These are phyloP conservation scores for Bocquillonia castaneifolia DNA, from an alignment of 441 rosid genomes.

Conservation along the genomic window DNA sequence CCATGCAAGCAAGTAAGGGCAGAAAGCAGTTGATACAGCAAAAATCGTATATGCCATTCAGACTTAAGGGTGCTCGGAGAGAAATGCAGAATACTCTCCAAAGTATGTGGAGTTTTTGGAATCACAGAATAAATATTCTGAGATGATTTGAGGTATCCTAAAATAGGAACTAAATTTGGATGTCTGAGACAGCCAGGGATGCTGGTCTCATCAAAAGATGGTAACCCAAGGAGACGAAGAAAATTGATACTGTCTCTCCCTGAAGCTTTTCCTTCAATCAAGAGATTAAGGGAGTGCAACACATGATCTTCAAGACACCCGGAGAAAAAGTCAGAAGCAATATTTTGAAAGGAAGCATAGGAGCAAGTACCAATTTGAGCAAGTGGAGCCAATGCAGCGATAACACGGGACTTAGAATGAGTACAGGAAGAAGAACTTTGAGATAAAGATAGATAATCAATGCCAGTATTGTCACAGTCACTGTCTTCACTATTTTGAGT, in stretches of 20 bases:
- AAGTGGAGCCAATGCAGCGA: slow-evolving; percentile 58
- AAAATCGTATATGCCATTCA: slow-evolving; percentile 66
- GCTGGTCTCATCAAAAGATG: slow-evolving; percentile 44
- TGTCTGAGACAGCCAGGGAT: slow-evolving; percentile 67
- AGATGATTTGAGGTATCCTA: slow-evolving; percentile 57
- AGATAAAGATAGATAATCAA: too few relatives aligned
- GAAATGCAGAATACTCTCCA: slow-evolving; percentile 73
- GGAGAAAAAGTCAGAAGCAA: slow-evolving; percentile 47
- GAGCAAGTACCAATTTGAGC: slow-evolving; percentile 50
- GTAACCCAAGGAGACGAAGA: slow-evolving; percentile 60
- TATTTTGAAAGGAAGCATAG: slow-evolving; percentile 39
- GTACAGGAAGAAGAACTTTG: slow-evolving; percentile 37
- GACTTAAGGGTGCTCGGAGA: slow-evolving; percentile 63
- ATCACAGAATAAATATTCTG: slow-evolving; percentile 49
- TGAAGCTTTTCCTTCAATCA: slow-evolving; percentile 66
- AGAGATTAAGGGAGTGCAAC: slow-evolving; percentile 50
- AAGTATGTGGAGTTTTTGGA: slow-evolving; percentile 65
- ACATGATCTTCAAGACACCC: slow-evolving; percentile 62
- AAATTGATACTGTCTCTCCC: slow-evolving; percentile 55
- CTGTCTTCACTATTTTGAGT: slow-evolving; percentile 25
- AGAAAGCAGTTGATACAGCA: slow-evolving; percentile 75
- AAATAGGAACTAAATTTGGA: slow-evolving; percentile 70
- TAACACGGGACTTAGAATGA: slow-evolving; percentile 35
- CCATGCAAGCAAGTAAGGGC: slow-evolving; percentile 67
- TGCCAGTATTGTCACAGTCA: slow-evolving; percentile 1